phyloP scores from a whole-genome alignment of 805 yeast genomes.

The Kodamaea laetipori region DNA sequence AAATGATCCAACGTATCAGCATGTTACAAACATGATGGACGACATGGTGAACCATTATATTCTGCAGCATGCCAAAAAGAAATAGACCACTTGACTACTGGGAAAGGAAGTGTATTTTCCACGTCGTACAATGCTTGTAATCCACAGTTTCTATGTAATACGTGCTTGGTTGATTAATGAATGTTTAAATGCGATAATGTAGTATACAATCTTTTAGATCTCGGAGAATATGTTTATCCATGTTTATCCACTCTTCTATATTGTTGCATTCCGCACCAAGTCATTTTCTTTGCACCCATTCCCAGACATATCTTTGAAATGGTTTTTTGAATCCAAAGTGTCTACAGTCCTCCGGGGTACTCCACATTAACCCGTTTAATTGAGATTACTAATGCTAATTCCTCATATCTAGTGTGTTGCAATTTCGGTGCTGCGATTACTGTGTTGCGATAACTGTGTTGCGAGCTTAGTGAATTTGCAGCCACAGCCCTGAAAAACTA shows the following conservation, averaged over 20 bases:
- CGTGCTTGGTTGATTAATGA: too few species aligned
- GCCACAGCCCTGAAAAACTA: conserved; percentile 13
- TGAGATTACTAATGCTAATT: conserved; percentile 1
- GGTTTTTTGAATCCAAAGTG: too few species aligned
- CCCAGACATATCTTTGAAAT: too few species aligned
- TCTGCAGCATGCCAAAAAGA: conserved; percentile 4
- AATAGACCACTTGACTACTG: background rate
- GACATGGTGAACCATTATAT: conserved; percentile 25
- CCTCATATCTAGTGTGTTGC: background rate
- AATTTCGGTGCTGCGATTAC: background rate
- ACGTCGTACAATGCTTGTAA: too few species aligned
- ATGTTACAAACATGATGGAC: conserved; percentile 34
- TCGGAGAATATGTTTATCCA: too few species aligned
- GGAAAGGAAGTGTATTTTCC: background rate
- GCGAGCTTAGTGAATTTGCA: conserved; percentile 10
- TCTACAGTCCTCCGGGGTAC: too few species aligned
- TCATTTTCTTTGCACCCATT: background rate
- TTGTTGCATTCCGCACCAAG: background rate
- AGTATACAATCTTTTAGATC: too few species aligned
- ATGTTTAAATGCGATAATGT: too few species aligned
- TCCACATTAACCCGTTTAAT: background rate
- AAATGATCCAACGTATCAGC: conserved; percentile 35
- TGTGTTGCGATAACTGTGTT: background rate
- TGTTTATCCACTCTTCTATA: too few species aligned
- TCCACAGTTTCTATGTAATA: too few species aligned